These are phyloP conservation scores for Hanseniaspora nectarophila DNA, from an alignment of 805 yeast genomes.

Conservation along the genomic window DNA sequence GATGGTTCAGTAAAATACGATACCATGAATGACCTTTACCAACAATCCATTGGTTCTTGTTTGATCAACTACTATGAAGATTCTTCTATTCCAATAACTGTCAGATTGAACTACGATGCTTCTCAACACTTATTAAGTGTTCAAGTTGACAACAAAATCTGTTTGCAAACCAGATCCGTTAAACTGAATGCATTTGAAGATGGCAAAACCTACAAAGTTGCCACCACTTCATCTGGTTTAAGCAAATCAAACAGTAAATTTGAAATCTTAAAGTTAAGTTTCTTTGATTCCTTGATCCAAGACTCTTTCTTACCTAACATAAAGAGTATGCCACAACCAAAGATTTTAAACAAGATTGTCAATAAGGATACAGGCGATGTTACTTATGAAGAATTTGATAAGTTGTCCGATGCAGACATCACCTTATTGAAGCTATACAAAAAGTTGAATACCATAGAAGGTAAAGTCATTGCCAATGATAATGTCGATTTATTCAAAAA, in stretches of 20 bases:
- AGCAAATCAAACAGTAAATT: slow-evolving; percentile 37
- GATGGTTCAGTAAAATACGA: slow-evolving; percentile 39
- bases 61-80: slow-evolving; percentile 44
- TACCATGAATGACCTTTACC: slow-evolving; percentile 22
- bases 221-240: slow-evolving; percentile 37
- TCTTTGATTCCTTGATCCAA: slow-evolving; percentile 41
- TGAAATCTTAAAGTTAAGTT: slow-evolving; percentile 50
- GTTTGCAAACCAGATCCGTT: slow-evolving; percentile 52
- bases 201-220: slow-evolving; percentile 16
- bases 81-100: slow-evolving; percentile 56
- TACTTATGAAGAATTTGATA: slow-evolving; percentile 25
- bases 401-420: slow-evolving; percentile 19
- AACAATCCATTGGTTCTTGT: slow-evolving; percentile 42
- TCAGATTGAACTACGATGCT: slow-evolving; percentile 50
- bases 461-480: slow-evolving; percentile 29
- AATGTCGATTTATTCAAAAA: slow-evolving; percentile 22
- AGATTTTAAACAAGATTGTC: slow-evolving; percentile 33
- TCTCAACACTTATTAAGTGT: slow-evolving; percentile 40
- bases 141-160: slow-evolving; percentile 60
- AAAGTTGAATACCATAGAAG: slow-evolving; percentile 27
- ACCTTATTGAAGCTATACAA: slow-evolving; percentile 19
- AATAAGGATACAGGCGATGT: slow-evolving; percentile 29
- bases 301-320: slow-evolving; percentile 52
- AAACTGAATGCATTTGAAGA: slow-evolving; percentile 29
- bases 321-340: slow-evolving; percentile 35